phyloP scores from a whole-genome alignment of 495 filamentous ascomycete species.

The Penicillium samsonianum region DNA sequence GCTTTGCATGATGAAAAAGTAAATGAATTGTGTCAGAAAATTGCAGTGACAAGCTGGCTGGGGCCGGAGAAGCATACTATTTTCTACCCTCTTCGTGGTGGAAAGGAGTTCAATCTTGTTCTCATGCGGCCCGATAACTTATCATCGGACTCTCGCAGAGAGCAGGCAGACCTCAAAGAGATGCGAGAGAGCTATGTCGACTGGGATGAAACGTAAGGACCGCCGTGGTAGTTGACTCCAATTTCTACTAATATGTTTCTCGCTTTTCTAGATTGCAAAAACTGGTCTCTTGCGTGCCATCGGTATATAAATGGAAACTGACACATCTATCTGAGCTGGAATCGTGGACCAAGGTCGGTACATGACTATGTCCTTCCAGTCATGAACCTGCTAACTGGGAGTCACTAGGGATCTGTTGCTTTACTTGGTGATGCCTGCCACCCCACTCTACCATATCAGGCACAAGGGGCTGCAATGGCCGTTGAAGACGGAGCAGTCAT shows the following conservation, averaged over 20 bases:
- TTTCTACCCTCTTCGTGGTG: slow-evolving; percentile 56
- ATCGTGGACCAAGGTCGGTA: slow-evolving; percentile 46
- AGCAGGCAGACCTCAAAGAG: slow-evolving; percentile 46
- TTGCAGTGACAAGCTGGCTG: slow-evolving; percentile 36
- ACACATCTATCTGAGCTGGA: slow-evolving; percentile 51
- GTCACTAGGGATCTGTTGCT: slow-evolving; percentile 43
- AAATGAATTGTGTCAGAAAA: slow-evolving; percentile 25
- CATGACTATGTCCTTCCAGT: slow-evolving; percentile 8
- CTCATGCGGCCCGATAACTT: slow-evolving; percentile 61
- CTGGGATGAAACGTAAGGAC: slow-evolving; percentile 53
- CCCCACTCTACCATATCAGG: slow-evolving; percentile 67
- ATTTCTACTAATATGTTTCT: background rate
- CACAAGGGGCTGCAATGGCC: slow-evolving; percentile 61
- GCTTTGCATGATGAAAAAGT: slow-evolving; percentile 44
- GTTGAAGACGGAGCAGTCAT: slow-evolving; percentile 55
- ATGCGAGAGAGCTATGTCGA: slow-evolving; percentile 48
- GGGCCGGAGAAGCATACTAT: slow-evolving; percentile 58
- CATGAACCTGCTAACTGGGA: background rate
- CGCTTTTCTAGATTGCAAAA: slow-evolving; percentile 16
- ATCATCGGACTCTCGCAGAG: slow-evolving; percentile 27
- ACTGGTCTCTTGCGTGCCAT: slow-evolving; percentile 20
- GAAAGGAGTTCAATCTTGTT: slow-evolving; percentile 59
- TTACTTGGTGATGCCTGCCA: slow-evolving; percentile 70
- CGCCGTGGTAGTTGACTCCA: slow-evolving; percentile 34
- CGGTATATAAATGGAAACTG: slow-evolving; percentile 56